A percentile compares a stretch with the other conserved stretches of the same genome.
Evolutionary conservation across 1,284 basidiomycete species (phyloP).

Genomic region (Papiliotrema fonsecae): DNA sequence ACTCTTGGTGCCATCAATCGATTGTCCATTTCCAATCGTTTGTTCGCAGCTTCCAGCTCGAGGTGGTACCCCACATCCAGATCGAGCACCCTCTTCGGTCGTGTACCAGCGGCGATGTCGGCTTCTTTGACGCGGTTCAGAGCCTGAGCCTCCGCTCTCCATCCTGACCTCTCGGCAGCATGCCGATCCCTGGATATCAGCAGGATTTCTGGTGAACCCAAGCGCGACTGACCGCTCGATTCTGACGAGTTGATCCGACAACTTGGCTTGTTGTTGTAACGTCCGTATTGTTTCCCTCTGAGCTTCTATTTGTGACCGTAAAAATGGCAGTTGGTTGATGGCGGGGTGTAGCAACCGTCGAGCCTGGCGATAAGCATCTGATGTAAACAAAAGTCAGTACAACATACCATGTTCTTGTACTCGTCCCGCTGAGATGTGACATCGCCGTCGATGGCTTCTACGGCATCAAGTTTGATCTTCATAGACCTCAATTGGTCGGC

Average conservation of each 20-base stretch:
- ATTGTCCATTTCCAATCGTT: slow-evolving; percentile 46
- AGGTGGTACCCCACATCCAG: slow-evolving; percentile 46
- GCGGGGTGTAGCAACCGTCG: slow-evolving; percentile 25
- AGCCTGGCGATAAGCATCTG: slow-evolving; percentile 17
- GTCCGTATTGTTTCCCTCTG: slow-evolving; percentile 40
- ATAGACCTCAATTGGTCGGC: slow-evolving; percentile 6
- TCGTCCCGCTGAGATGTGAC: too few species aligned
- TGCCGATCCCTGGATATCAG: slow-evolving; percentile 26
- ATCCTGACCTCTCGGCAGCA: slow-evolving; percentile 32
- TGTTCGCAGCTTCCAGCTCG: slow-evolving; percentile 44
- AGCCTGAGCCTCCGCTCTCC: slow-evolving; percentile 37
- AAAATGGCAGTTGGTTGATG: slow-evolving; percentile 25
- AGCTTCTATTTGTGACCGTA: slow-evolving; percentile 30
- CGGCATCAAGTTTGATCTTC: not conserved
- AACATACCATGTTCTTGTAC: not conserved
- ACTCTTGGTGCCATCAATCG: slow-evolving; percentile 45
- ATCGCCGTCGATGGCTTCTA: slow-evolving; percentile 14
- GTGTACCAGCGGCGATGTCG: slow-evolving; percentile 30
- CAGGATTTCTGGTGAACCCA: not conserved
- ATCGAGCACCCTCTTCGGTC: slow-evolving; percentile 32
- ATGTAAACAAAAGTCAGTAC: not conserved
- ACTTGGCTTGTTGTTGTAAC: slow-evolving; percentile 33
- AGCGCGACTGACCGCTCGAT: slow-evolving; percentile 33
- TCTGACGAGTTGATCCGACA: slow-evolving; percentile 23
- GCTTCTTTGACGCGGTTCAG: slow-evolving; percentile 25